phyloP scores from a whole-genome alignment of 2,329 filamentous ascomycete genomes.

The Elsinoe ampelina region DNA sequence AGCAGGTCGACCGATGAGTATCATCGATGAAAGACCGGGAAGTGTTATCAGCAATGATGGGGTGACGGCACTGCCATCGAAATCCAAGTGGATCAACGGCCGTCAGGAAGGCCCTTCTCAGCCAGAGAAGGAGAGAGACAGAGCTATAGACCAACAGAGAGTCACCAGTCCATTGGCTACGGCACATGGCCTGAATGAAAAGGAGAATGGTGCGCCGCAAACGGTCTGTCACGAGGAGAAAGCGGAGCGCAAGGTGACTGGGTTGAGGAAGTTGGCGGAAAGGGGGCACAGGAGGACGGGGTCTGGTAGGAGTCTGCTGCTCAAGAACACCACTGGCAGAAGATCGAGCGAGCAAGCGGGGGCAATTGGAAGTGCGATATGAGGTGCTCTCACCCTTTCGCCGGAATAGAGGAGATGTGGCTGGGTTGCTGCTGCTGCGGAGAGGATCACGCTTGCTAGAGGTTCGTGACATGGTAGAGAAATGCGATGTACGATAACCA shows the following conservation, averaged over 20 bases:
- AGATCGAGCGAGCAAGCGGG: background rate
- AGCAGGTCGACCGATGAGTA: slow-evolving; percentile 7
- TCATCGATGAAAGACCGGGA: slow-evolving; percentile 12
- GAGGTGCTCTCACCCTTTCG: background rate
- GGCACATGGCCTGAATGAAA: background rate
- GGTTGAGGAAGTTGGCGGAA: slow-evolving; percentile 4
- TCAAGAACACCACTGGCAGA: background rate
- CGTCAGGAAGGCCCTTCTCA: background rate
- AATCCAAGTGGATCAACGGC: background rate
- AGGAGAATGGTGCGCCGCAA: background rate
- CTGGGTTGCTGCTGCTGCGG: background rate
- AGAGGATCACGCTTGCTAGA: background rate
- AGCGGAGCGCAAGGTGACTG: background rate
- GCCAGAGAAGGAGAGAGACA: background rate
- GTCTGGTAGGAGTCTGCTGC: background rate
- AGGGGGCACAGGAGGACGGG: background rate
- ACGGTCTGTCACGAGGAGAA: background rate
- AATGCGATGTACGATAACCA: background rate
- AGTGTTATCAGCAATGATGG: slow-evolving; percentile 5
- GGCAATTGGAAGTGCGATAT: background rate
- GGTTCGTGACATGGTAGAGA: background rate
- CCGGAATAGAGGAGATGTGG: no score
- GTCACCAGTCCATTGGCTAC: background rate
- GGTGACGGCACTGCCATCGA: background rate
- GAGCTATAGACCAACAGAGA: background rate